phyloP scores from a whole-genome alignment of 441 rosid genomes.

The Syzygium malaccense region DNA sequence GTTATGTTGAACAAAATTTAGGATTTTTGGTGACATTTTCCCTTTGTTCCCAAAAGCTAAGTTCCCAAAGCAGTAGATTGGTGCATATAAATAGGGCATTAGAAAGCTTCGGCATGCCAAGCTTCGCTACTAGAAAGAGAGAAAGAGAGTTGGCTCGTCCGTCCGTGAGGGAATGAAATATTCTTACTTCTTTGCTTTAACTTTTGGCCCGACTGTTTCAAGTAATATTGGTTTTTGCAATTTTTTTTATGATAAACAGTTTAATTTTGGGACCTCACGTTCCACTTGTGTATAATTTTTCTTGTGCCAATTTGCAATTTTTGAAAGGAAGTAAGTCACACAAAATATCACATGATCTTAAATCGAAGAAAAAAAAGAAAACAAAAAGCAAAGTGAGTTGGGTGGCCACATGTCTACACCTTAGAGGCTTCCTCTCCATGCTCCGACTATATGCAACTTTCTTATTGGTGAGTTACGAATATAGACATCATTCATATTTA shows the following conservation, averaged over 20 bases:
- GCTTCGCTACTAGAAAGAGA: neutral
- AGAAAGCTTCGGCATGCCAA: neutral
- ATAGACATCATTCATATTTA: too few species aligned
- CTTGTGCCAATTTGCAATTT: neutral
- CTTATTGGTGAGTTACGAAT: too few species aligned
- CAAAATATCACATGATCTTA: too few species aligned
- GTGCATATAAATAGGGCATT: neutral
- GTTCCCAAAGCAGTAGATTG: neutral
- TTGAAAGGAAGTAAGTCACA: too few species aligned
- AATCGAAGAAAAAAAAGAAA: fast-evolving
- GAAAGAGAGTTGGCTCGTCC: neutral
- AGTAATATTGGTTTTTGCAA: neutral
- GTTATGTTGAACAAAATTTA: too few species aligned
- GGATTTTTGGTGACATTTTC: too few species aligned
- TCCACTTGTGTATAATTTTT: neutral
- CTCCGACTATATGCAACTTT: too few species aligned
- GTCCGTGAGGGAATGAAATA: neutral
- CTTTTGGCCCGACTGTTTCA: neutral
- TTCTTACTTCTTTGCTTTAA: neutral
- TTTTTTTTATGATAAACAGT: too few species aligned
- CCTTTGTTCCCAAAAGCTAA: too few species aligned
- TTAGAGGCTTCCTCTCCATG: too few species aligned
- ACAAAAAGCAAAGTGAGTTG: too few species aligned
- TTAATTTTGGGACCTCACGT: neutral
- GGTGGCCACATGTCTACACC: too few species aligned